Conservation (phyloP, 805 yeast species). For the Wickerhamiella brachini region DNA sequence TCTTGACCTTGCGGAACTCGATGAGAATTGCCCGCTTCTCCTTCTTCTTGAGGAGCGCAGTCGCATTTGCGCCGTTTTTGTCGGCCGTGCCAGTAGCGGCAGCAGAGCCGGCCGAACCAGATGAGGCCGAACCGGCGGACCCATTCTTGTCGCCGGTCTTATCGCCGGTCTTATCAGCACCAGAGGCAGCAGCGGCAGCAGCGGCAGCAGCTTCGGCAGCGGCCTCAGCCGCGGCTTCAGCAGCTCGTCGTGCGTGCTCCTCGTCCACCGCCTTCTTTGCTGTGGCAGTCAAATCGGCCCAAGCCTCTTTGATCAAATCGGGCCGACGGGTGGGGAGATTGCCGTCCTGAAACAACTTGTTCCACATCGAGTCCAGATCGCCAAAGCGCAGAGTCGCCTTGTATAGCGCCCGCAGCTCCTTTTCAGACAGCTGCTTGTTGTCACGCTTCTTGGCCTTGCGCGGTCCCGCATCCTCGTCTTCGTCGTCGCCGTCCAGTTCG, state of each 20-base stretch:
- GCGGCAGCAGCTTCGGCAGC: slow-evolving; percentile 20
- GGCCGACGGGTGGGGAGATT: slow-evolving; percentile 75
- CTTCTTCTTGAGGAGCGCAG: slow-evolving; percentile 40
- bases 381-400: slow-evolving; percentile 73
- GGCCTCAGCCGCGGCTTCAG: slow-evolving; percentile 16
- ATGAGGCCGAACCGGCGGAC: no score
- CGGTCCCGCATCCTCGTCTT: slow-evolving; percentile 13
- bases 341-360: slow-evolving; percentile 79
- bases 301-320: slow-evolving; percentile 59
- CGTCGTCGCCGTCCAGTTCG: slow-evolving; percentile 31
- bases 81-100: slow-evolving; percentile 24
- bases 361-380: slow-evolving; percentile 59
- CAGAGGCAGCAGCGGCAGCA: slow-evolving; percentile 16
- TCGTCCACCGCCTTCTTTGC: slow-evolving; percentile 48
- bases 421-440: slow-evolving; percentile 54
- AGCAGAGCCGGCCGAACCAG: no score
- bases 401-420: slow-evolving; percentile 76
- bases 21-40: slow-evolving; percentile 85
- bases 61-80: slow-evolving; percentile 28
- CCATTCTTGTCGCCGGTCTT: slow-evolving; percentile 3
- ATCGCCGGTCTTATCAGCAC: slow-evolving; percentile 6
- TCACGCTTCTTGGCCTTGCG: slow-evolving; percentile 27
- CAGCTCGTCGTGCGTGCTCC: slow-evolving; percentile 49
- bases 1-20: slow-evolving; percentile 76
- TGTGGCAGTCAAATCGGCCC: slow-evolving; percentile 51